Conservation (phyloP, 495 filamentous ascomycete genomes). For the Hypoxylon trugodes region DNA sequence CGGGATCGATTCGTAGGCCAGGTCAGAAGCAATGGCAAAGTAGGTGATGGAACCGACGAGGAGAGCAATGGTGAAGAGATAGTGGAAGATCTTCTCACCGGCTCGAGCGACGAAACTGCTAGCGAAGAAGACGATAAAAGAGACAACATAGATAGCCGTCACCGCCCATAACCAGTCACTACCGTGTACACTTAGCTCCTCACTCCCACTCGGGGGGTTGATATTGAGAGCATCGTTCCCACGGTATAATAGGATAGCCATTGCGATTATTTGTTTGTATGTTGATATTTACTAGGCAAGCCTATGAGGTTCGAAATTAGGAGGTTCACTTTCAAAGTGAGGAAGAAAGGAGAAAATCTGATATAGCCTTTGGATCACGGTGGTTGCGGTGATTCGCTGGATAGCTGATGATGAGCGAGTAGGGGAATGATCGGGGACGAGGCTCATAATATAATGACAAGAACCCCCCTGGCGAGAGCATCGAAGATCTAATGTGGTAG, state of each 20-base stretch:
- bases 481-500: slow-evolving; percentile 31
- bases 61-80: slow-evolving; percentile 58
- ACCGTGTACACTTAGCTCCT: slow-evolving; percentile 51
- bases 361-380: slow-evolving; percentile 34
- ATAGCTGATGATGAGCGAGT: slow-evolving; percentile 24
- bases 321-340: slow-evolving; percentile 24
- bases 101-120: slow-evolving; percentile 50
- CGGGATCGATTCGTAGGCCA: slow-evolving; percentile 47
- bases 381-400: slow-evolving; percentile 31
- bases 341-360: slow-evolving; percentile 1
- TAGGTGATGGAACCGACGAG: slow-evolving; percentile 57
- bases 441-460: slow-evolving; percentile 36
- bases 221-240: slow-evolving; percentile 53
- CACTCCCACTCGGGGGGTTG: slow-evolving; percentile 53
- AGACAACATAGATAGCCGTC: slow-evolving; percentile 53
- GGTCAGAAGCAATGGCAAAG: slow-evolving; percentile 55
- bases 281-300: slow-evolving; percentile 21
- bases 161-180: slow-evolving; percentile 60
- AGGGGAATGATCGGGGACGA: slow-evolving; percentile 18
- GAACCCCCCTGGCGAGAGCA: slow-evolving; percentile 3
- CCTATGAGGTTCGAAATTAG: not conserved
- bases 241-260: slow-evolving; percentile 45
- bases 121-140: slow-evolving; percentile 48
- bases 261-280: slow-evolving; percentile 11
- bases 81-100: slow-evolving; percentile 63